Percentiles rank a stretch among this genome's conserved stretches.
These are phyloP conservation scores for Cladosporium sp. DNA, from an alignment of 2,329 filamentous ascomycete genomes.

Conservation along the genomic window DNA sequence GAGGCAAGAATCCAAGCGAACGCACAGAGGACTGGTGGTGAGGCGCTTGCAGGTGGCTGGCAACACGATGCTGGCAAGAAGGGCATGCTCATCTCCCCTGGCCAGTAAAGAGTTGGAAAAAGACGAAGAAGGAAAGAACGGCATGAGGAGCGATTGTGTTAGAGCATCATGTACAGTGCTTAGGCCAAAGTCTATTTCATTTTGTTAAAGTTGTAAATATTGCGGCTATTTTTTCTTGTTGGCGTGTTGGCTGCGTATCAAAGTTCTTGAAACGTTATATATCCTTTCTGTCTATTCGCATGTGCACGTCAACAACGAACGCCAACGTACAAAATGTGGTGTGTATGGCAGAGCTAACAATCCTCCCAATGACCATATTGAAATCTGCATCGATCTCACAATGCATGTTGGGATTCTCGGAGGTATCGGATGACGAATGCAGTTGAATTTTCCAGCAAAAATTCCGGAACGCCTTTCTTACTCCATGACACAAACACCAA, in stretches of 20 bases:
- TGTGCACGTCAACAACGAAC: too few relatives aligned
- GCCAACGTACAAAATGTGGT: too few relatives aligned
- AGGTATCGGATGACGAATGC: too few relatives aligned
- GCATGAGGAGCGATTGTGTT: neutral
- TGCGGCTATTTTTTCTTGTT: slow-evolving; percentile 8
- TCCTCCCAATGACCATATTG: too few relatives aligned
- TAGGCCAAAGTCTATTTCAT: slow-evolving; percentile 5
- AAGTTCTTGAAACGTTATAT: neutral
- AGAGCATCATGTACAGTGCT: slow-evolving; percentile 13
- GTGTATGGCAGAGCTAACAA: too few relatives aligned
- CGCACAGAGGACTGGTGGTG: slow-evolving; percentile 66
- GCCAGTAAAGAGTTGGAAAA: slow-evolving; percentile 32
- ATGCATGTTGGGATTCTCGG: too few relatives aligned
- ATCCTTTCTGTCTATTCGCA: too few relatives aligned
- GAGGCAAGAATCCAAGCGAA: slow-evolving; percentile 86
- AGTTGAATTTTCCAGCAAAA: too few relatives aligned
- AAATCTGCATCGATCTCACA: too few relatives aligned
- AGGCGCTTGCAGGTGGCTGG: slow-evolving; percentile 84
- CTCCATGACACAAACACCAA: too few relatives aligned
- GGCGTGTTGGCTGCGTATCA: slow-evolving; percentile 12
- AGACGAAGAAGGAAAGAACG: neutral
- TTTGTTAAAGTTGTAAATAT: slow-evolving; percentile 11
- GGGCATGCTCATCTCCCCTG: slow-evolving; percentile 82
- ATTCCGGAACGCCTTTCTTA: too few relatives aligned
- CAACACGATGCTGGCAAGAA: slow-evolving; percentile 67